Conservation (phyloP, 78 protist species). For the Salpingoeca rosetta region DNA sequence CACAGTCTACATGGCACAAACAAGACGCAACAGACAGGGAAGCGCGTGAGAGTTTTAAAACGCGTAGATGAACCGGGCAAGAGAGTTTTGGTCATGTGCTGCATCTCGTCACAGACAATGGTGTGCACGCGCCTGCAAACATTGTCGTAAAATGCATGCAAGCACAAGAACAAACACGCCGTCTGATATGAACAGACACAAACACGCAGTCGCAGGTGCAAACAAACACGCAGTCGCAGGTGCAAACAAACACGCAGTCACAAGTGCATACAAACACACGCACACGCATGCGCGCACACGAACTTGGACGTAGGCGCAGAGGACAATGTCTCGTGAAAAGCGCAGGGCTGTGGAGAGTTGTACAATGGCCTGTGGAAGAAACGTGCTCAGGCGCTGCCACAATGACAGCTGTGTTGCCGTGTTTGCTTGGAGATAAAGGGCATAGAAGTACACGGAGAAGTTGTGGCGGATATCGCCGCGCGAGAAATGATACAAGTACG, state of each 20-base stretch:
- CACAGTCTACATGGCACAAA: slow-evolving; percentile 60
- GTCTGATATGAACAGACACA: slow-evolving; percentile 29
- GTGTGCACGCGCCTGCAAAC: too few relatives aligned
- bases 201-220: slow-evolving; percentile 7
- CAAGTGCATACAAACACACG: slow-evolving; percentile 11
- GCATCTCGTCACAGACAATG: too few relatives aligned
- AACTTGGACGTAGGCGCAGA: slow-evolving; percentile 29
- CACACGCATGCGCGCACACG: slow-evolving; percentile 26
- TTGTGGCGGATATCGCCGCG: slow-evolving; percentile 79
- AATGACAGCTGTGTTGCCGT: not conserved
- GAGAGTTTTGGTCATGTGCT: too few relatives aligned
- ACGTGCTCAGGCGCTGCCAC: not conserved
- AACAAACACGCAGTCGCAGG: slow-evolving; percentile 10
- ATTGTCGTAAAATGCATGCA: too few relatives aligned
- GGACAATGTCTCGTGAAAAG: not conserved
- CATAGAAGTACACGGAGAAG: slow-evolving; percentile 77
- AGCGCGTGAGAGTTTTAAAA: too few relatives aligned
- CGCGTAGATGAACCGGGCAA: too few relatives aligned
- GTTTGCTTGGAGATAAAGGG: slow-evolving; percentile 31
- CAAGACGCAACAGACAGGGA: too few relatives aligned
- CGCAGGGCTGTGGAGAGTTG: not conserved
- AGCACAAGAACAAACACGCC: slow-evolving; percentile 17
- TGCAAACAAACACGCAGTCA: not conserved
- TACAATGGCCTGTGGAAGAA: not conserved
- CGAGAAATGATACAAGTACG: slow-evolving; percentile 62